Evolutionary conservation across 1,139 yeast genomes (phyloP).

Genomic region (Lodderomyces orthopsilosis): DNA sequence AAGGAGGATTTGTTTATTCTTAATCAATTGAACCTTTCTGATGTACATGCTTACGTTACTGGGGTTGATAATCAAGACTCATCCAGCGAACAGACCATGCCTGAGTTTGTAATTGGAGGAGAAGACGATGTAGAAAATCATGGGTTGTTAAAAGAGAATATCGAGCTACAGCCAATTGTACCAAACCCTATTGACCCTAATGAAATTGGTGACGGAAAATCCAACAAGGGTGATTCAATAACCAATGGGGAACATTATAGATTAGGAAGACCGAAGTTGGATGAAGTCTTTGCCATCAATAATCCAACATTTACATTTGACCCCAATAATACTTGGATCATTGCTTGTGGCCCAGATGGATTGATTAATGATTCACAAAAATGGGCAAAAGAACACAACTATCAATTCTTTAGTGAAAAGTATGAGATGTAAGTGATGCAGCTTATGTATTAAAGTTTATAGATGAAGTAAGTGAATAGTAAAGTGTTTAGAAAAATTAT

Average conservation of each 20-base stretch:
- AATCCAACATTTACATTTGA: conserved; percentile 22
- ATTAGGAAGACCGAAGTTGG: conserved; percentile 43
- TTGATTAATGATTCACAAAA: conserved; percentile 46
- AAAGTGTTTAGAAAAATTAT: too few species aligned
- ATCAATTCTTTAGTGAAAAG: conserved; percentile 46
- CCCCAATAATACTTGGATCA: conserved; percentile 45
- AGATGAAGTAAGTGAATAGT: too few species aligned
- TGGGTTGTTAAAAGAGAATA: conserved; percentile 12
- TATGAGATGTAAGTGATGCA: conserved; percentile 26
- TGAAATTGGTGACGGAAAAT: background rate
- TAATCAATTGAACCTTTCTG: conserved; percentile 19
- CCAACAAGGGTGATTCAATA: conserved; percentile 5
- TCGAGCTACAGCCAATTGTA: conserved; percentile 18
- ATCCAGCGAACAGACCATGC: conserved; percentile 8
- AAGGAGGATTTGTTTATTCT: conserved; percentile 17
- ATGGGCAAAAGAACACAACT: conserved; percentile 39
- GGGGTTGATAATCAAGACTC: conserved; percentile 8
- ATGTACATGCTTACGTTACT: conserved; percentile 20
- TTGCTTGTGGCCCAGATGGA: conserved; percentile 70
- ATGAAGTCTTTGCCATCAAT: conserved; percentile 25
- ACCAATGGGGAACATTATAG: conserved; percentile 14
- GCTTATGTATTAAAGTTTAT: background rate
- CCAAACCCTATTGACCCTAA: background rate
- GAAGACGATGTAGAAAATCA: conserved; percentile 16
- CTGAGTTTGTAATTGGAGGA: conserved; percentile 14